Base-by-base conservation (phyloP, 352 stramenopile genomes). In the Phytopythium delawarense region DNA sequence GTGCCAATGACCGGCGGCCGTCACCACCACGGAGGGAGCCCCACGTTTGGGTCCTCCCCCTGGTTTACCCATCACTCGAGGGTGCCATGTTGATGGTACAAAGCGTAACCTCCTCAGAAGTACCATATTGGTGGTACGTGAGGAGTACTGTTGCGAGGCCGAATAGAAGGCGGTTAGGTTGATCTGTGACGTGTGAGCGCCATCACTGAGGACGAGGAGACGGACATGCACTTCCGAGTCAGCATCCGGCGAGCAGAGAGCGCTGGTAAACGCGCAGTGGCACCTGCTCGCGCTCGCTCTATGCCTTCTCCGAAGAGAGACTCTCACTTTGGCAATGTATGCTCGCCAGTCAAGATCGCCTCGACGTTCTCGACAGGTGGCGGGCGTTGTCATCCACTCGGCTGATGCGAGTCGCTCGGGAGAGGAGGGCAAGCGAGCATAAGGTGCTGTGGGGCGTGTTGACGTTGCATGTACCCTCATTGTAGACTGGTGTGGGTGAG, bases 111-210 rank as follows among this genome's bases (percentile, higher is more conserved):
- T 32, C 28, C 28, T 32, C 28, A 32, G 28, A 32, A 4, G 28
- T 32, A 32, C 28, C 28, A 32, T 32, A 0, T 32, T 32, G 28
- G 5, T 52, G 45, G 48, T n/a, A 7, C 35, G 35, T 40, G 25
- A 21, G 8, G 11, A 15, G n/a, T 21, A 49, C 42, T 7, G 42
- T 49, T 15, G 0, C 2, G 9, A 9, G 8, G 15, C 42, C 2
- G 8, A 49, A 49, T 49, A 49, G 16, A 49, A 25, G 48, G 25
- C 12, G 9, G 9, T 34, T 54, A 23, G 16, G 4, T 28, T 25
- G 18, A 49, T 20, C 20, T 59, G 53, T 49, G 35, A 59, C 53
- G 53, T 59, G 53, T 59, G 53, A 59, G 35, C 9, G 53, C 2
- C 9, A 16, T 6, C 20, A 30, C 21, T 21, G 50, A 57, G 28